Base-by-base conservation (phyloP, 805 yeast species). In the Phaffomyces thermotolerans region DNA sequence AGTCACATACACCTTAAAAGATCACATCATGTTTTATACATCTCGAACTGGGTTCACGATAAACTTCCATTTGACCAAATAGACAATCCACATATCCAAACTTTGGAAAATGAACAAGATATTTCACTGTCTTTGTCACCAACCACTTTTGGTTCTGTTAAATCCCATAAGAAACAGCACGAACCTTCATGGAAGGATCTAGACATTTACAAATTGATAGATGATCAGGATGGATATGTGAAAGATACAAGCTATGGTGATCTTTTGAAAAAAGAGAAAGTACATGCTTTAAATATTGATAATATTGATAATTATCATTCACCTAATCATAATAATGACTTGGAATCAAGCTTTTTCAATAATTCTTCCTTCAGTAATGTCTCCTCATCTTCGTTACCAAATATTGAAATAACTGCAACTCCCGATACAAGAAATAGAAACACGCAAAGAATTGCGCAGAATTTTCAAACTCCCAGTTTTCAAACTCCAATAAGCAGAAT, bases 21-120 rank as follows among this genome's bases (percentile, higher is more conserved):
- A 31, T 52, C 63, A 1, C 64, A 39, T 63, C 67, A 46, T 46
- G 64, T 42, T 37, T 63, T 39, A 47, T 68, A 49, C 52, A 60
- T 54, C 60, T 65, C 51, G 36, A 60, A 54, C 37, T 59, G 64
- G 64, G 49, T 51, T 6, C 51, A 46, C n/a, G 63, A 58, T 38
- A 50, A 44, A 20, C 51, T 59, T 6, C 59, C 60, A 7, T 51
- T 49, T 36, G 64, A 60, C 32, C 53, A 52, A 4, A 49, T 60
- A 9, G 62, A 58, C 23, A 47, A 51, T 13, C 49, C 48, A 2
- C 43, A 43, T 4, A 27, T 43, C 2, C 10, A 44, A n/a, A 34
- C 38, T 1, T 8, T 49, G 3, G 55, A 47, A 13, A 50, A 48
- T 14, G 58, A 53, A 2, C 50, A 48, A 13, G 42, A 38, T n/a